Base-by-base conservation (phyloP, 129 eudicot species). In the Chrysanthemum makinoi region DNA sequence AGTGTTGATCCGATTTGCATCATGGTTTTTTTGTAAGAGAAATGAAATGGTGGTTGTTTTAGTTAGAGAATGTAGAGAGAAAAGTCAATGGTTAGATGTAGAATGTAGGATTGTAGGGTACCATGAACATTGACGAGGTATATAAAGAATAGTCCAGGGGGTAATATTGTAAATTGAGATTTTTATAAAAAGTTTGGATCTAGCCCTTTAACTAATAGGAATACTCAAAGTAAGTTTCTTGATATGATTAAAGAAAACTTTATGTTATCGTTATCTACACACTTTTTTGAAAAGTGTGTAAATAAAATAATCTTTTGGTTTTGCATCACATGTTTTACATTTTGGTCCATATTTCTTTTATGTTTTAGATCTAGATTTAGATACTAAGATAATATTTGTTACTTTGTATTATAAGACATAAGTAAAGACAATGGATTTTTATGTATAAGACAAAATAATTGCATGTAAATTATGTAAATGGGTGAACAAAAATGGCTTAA, bases 1-100 rank as follows among this genome's bases (percentile, higher is more conserved):
- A 92, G 80, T 2, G 87, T 86, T 65, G 88, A 77, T 12, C 89
- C 85, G 69, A 86, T 80, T 70, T 81, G 89, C 91, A 89, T 86
- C 80, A 70, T 86, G 66, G 56, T 75, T 20, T 66, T 51, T 18
- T 16, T 46, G 49, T n/a, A 66, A 65, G 16, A 53, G 26, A 60
- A 22, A 62, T 30, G 58, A 2, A 16, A 35, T 10, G 18, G 43
- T 10, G 30, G 57, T 19, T 15, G 56, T 3, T 12, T 60, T 59
- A 59, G 16, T 39, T 57, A 14, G 28, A 51, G 58, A 74, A 68
- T 76, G 63, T 61, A 79, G 69, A 30, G 47, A 19, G 15, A 64
- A 24, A 64, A 65, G 61, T 19, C 13, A n/a, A n/a, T 17, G 3
- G 77, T 71, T 13, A 65, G 26, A 28, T 56, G 46, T 55, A 26